Conservation (phyloP, 208 protist genomes). For the Naegleria gruberi region DNA sequence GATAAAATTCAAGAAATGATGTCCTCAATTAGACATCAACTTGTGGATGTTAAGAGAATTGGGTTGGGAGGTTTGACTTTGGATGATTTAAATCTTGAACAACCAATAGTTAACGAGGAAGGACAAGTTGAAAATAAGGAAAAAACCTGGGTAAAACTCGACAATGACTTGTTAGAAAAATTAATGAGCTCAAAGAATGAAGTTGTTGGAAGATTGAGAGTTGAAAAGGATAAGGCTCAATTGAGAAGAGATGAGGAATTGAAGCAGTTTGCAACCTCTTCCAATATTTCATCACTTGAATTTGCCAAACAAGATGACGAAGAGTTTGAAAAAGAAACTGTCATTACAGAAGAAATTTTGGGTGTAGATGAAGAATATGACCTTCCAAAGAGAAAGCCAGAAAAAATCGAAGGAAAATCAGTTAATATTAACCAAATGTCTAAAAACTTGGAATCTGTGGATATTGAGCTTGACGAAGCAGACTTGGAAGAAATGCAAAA, state of each 20-base stretch:
- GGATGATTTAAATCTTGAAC: background rate
- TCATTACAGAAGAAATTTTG: background rate
- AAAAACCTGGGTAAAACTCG: background rate
- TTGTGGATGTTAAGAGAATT: background rate
- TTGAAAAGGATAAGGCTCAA: background rate
- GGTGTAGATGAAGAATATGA: background rate
- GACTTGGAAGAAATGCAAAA: background rate
- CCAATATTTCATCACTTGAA: background rate
- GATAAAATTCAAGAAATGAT: conserved; percentile 14
- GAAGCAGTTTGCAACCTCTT: background rate
- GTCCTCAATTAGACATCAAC: background rate
- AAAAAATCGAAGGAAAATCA: background rate
- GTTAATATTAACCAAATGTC: too few species aligned
- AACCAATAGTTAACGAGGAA: background rate
- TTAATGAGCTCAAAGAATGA: background rate
- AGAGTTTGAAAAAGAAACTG: background rate
- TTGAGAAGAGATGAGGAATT: background rate
- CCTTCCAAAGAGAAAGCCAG: background rate
- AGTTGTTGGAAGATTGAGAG: background rate
- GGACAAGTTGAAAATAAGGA: background rate
- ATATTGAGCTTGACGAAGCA: background rate
- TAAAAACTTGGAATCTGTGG: too few species aligned
- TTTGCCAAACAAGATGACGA: background rate
- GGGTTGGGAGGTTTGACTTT: background rate
- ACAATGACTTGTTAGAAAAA: background rate